Base-by-base conservation (phyloP, 495 filamentous ascomycete species). In the Aspergillus cavernicola region DNA sequence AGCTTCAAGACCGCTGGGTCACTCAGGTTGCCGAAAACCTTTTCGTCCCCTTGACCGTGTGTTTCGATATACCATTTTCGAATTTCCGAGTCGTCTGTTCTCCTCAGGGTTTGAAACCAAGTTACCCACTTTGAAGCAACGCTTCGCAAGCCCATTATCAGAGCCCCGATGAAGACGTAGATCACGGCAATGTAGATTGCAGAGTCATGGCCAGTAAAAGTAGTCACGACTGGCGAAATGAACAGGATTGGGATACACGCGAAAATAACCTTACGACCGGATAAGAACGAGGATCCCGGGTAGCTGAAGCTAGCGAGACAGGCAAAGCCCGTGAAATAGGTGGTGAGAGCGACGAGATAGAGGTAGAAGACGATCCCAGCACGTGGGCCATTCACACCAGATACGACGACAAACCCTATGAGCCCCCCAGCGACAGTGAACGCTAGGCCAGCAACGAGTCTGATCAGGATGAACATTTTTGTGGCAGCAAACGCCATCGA, bases 401-500 rank as follows among this genome's bases (percentile, higher is more conserved):
- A 63, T 37, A 82, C 69, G 22, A 68, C 65, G 38, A 82, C 65
- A 48, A 85, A 77, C 1, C 73, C 80, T 16, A 79, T 56, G 18
- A 80, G 60, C 7, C 75, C 77, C 42, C 61, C 64, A 5, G 70
- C 73, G 13, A 80, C 44, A 7, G 74, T 76, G 49, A 85, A 74
- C 6, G 80, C 77, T 45, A 85, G 66, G 41, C 81, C 81, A n/a
- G 77, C 80, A 57, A 81, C 72, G 13, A 85, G 63, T 22, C 81
- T 71, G 20, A 78, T 80, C 2, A 84, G 64, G 12, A 85, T 73
- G 50, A 83, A 83, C 71, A 82, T 78, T 43, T 82, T 84, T 33
- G 79, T 78, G 7, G 80, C 81, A 8, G 79, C 73, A 58, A 84
- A 85, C 1, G 79, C 80, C 72, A 79, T 82, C 5, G 76, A 77